Evolutionary conservation across 495 filamentous ascomycete genomes (phyloP), one percentile per base, ranked within the genome.

Genomic region (Penicillium ucsense): DNA sequence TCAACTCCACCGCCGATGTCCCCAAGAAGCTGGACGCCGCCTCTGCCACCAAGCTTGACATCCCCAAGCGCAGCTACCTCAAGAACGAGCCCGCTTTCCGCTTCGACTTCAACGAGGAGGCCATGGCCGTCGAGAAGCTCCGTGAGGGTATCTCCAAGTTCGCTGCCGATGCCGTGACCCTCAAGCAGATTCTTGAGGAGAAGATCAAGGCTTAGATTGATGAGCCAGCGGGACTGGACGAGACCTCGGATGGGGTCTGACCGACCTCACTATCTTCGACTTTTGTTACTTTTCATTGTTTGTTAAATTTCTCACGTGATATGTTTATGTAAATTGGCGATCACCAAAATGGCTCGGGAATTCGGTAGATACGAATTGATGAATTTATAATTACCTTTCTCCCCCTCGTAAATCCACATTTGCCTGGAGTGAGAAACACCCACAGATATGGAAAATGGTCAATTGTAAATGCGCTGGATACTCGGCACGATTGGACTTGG

Each of bases 131-230:
- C 51, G 90, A 96, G 82, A 99, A 99, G 84, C 81, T 99, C 52
- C 82, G 88, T 39, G 90, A 97, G 73, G 92, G 92, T 75, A 99
- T 99, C 78, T 91, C 86, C 74, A 95, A 94, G 71, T 99, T 99
- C 66, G 90, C 94, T 32, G 94, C 91, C 49, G 92, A 97, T 67
- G 91, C 92, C 43, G 77, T 87, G 50, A 91, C 87, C 44, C 84
- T 99, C 50, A 97, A 96, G 83, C 80, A 80, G 47, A 89, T 94
- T 56, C 79, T 99, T 62, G 81, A 81, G 78, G 67, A 80, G 65
- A 96, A 95, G 84, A 79, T 97, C 60, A 62, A 78, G 70, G 70
- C 70, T 52, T 73, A 72, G 46, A 60, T 59, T 50, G 40, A 34
- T 41, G 6, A 12, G 27, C 34, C 8, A 35, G 32, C 43, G 29